Percentiles rank a stretch among this genome's conserved stretches.
These are phyloP conservation scores for Annona cherimola DNA, from an alignment of 164 flowering plant species.

Conservation along the genomic window DNA sequence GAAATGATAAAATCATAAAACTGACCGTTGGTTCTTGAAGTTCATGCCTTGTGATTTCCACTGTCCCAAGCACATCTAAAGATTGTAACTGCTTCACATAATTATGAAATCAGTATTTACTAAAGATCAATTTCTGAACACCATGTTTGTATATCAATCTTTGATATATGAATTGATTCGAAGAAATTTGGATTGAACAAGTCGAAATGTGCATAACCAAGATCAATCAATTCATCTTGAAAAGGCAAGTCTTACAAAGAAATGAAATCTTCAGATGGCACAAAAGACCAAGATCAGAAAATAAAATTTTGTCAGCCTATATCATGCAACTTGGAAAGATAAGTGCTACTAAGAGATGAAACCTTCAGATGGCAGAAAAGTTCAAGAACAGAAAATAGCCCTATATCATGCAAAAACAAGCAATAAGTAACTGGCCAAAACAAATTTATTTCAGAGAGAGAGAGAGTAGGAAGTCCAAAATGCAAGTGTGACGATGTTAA, in stretches of 20 bases:
- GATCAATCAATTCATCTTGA: neutral
- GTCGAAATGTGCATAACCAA: neutral
- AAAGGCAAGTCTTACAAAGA: neutral
- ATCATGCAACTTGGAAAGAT: neutral
- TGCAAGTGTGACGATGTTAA: no score
- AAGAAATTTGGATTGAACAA: neutral
- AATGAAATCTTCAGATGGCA: neutral
- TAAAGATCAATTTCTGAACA: no score
- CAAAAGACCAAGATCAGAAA: neutral
- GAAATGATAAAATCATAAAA: conserved; percentile 3
- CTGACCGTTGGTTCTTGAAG: conserved; percentile 44
- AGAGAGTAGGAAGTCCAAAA: neutral
- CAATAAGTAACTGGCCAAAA: neutral
- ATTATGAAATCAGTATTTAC: neutral
- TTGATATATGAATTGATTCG: neutral
- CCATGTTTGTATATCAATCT: no score
- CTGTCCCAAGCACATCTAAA: conserved; percentile 40
- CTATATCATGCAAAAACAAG: neutral
- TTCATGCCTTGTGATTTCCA: conserved; percentile 48
- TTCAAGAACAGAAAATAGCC: neutral
- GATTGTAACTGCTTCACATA: conserved; percentile 59
- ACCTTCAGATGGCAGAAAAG: neutral
- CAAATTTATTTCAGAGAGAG: neutral
- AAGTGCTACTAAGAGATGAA: neutral
- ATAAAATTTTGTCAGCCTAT: neutral